Conservation (phyloP, 2,329 filamentous ascomycete species). For the Rhynchosporium secalis region DNA sequence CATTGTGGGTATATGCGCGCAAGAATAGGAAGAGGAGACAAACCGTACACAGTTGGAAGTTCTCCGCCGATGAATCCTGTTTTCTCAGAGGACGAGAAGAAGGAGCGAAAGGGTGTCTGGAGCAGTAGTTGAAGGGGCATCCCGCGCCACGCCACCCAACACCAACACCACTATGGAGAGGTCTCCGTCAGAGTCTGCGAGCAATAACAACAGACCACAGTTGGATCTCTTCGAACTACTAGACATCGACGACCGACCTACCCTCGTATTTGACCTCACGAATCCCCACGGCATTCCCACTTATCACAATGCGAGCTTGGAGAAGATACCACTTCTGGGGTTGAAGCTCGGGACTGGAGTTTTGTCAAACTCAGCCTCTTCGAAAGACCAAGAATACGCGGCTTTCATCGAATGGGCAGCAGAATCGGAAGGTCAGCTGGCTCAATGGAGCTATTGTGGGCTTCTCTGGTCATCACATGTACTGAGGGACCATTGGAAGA, state of each 20-base stretch:
- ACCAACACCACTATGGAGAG: neutral
- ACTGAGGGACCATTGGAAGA: conserved; percentile 29
- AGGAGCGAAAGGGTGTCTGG: neutral
- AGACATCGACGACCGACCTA: conserved; percentile 30
- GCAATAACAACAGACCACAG: neutral
- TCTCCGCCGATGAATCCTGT: too few species aligned
- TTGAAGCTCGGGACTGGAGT: conserved; percentile 14
- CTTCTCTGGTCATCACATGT: conserved; percentile 30
- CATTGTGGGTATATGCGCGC: neutral
- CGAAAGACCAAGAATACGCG: conserved; percentile 15
- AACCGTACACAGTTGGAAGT: too few species aligned
- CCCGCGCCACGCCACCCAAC: neutral
- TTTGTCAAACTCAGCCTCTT: neutral
- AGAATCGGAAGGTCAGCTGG: conserved; percentile 8
- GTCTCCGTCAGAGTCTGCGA: neutral
- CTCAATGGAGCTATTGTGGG: conserved; percentile 23
- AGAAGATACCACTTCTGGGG: conserved; percentile 15
- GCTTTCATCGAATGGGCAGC: conserved; percentile 28
- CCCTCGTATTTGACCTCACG: conserved; percentile 31
- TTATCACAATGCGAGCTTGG: conserved; percentile 27
- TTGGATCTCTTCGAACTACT: conserved; percentile 30
- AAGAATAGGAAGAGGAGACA: neutral
- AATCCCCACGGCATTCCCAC: conserved; percentile 20
- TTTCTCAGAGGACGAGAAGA: neutral
- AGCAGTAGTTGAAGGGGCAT: neutral